phyloP scores from a whole-genome alignment of 75 land plant genomes.

The Pseudotsuga menziesii region DNA sequence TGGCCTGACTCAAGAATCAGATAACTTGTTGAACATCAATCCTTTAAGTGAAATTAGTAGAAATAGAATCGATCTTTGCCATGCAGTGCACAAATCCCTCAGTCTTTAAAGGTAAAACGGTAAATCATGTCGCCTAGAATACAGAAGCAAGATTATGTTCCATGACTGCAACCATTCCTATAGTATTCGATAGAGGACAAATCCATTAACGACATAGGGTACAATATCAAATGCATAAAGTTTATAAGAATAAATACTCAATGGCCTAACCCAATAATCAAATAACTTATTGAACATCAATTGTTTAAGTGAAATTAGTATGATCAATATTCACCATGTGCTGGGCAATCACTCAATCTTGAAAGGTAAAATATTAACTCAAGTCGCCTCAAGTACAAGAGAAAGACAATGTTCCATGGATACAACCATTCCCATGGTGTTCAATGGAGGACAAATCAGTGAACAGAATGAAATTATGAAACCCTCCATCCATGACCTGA shows the following conservation, averaged over 20 bases:
- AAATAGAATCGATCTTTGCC: background rate
- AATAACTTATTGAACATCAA: background rate
- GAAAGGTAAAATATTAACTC: no score
- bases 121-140: no score
- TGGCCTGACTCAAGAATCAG: background rate
- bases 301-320: background rate
- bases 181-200: no score
- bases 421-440: no score
- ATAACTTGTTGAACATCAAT: background rate
- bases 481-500: no score
- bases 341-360: background rate
- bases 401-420: no score
- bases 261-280: background rate
- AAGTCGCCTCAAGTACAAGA: no score
- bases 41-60: background rate
- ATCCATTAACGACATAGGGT: background rate
- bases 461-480: no score
- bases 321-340: background rate
- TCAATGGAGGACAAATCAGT: no score
- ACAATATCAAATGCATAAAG: background rate
- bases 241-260: conserved; percentile 1
- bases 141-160: no score
- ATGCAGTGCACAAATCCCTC: background rate
- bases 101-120: no score
- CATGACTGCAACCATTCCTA: no score